Evolutionary conservation across 2,329 filamentous ascomycete genomes (phyloP).

Genomic region (Nectriaceae sp.): DNA sequence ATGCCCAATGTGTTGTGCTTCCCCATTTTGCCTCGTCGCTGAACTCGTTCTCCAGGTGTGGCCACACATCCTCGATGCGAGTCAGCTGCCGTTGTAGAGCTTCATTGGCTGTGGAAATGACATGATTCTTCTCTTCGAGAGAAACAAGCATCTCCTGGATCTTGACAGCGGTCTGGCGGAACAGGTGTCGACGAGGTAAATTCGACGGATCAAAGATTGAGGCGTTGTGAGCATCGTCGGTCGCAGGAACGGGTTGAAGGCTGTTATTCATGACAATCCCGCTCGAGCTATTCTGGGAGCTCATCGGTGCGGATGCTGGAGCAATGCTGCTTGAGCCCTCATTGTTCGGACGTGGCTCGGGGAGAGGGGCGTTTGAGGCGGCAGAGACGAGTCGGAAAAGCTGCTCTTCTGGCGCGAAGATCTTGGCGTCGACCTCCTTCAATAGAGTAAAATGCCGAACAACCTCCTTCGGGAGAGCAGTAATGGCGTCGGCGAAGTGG

Average conservation of each 20-base stretch:
- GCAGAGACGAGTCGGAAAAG: slow-evolving; percentile 74
- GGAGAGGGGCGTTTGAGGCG: slow-evolving; percentile 54
- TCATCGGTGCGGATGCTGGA: slow-evolving; percentile 49
- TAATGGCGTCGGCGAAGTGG: slow-evolving; percentile 87
- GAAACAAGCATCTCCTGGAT: slow-evolving; percentile 86
- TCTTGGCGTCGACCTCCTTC: slow-evolving; percentile 97
- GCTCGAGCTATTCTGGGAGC: slow-evolving; percentile 50
- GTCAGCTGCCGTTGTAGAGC: slow-evolving; percentile 81
- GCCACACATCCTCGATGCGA: slow-evolving; percentile 85
- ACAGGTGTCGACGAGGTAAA: slow-evolving; percentile 70
- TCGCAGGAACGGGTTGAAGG: slow-evolving; percentile 39
- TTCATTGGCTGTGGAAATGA: slow-evolving; percentile 89
- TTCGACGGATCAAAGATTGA: slow-evolving; percentile 58
- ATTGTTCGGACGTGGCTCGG: slow-evolving; percentile 46
- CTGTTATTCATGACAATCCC: slow-evolving; percentile 40
- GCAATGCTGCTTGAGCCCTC: slow-evolving; percentile 46
- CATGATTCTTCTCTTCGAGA: slow-evolving; percentile 96
- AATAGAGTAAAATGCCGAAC: slow-evolving; percentile 93
- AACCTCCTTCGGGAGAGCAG: slow-evolving; percentile 90
- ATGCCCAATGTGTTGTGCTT: slow-evolving; percentile 92
- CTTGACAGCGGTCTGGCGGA: slow-evolving; percentile 74
- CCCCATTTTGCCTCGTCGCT: slow-evolving; percentile 94
- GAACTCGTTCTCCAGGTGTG: slow-evolving; percentile 84
- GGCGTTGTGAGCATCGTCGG: slow-evolving; percentile 45
- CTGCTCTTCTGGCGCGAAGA: slow-evolving; percentile 83